These are phyloP conservation scores for Neurospora sp. DNA, from an alignment of 495 filamentous ascomycete species.

Conservation along the genomic window DNA sequence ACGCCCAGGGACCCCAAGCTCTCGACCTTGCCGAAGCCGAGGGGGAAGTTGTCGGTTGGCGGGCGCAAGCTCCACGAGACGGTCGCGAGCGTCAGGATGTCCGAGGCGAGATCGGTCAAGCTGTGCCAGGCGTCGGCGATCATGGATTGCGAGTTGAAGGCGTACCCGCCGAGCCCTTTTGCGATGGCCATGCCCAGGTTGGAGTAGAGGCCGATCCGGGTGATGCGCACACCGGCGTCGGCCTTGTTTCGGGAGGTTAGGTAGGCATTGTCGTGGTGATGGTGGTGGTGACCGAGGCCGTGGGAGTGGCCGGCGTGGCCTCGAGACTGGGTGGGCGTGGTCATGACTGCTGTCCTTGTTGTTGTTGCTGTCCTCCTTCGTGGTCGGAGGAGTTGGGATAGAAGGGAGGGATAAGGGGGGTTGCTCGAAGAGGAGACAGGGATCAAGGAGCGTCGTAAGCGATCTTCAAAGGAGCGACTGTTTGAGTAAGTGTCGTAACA, in stretches of 20 bases:
- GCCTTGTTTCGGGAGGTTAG: constrained; percentile 79
- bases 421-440: constrained; percentile 3
- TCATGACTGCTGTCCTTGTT: constrained; percentile 18
- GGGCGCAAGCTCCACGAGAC: constrained; percentile 83
- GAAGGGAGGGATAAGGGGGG: constrained; percentile 6
- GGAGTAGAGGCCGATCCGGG: constrained; percentile 79
- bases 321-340: constrained; percentile 26
- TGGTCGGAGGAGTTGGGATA: constrained; percentile 1
- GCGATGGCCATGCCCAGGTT: constrained; percentile 90
- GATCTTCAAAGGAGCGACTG: constrained; percentile 15
- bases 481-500: constrained; percentile 24
- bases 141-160: constrained; percentile 88
- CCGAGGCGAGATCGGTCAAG: constrained; percentile 86
- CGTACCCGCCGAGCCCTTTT: constrained; percentile 85
- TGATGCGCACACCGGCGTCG: constrained; percentile 92
- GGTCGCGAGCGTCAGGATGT: constrained; percentile 85
- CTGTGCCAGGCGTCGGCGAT: constrained; percentile 93
- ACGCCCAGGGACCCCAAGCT: constrained; percentile 89
- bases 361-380: constrained; percentile 3
- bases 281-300: constrained; percentile 31
- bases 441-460: constrained; percentile 8
- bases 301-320: constrained; percentile 41
- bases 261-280: constrained; percentile 82
- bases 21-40: constrained; percentile 95
- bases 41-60: constrained; percentile 72